Evolutionary conservation across 208 protist genomes (phyloP), one percentile per base, ranked within the genome.

Genomic region (Crithidia acanthocephali): DNA sequence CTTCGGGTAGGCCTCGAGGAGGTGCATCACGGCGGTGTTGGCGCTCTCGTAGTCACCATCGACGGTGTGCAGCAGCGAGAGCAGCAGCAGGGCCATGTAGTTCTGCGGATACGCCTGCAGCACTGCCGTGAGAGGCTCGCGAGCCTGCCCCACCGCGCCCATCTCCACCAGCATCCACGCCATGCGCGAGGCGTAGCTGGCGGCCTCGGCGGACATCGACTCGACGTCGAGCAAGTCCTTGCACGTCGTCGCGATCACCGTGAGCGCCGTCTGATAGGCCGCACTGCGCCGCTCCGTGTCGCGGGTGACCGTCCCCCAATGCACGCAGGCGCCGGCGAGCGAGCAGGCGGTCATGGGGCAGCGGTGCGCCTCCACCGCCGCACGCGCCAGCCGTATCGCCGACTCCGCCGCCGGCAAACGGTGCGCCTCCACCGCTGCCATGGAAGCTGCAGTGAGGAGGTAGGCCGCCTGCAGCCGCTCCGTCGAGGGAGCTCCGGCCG

Each of bases 141-240:
- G 60, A 20, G 81, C 82, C 13, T 52, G 58, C 13, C 72, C 58
- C 10, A 47, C 40, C 5, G 85, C 74, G 2, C 86, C 85, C 13
- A 91, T 61, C 27, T 84, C 45, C 2, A 79, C 86, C 37, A 88
- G 66, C 56, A 95, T 69, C 90, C 90, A 95, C 4, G 77, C 50
- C 62, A 83, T 76, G 33, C 86, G 85, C 20, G 68, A 40, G 13
- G 83, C 56, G 45, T 83, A 84, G 27, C 72, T 55, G n/a, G 61
- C 23, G 4, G 81, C 60, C 30, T 90, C 82, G 20, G 35, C 62
- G 2, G 66, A 32, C 52, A 75, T 58, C 28, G 60, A 9, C 16
- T 59, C 66, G 6, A 13, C 32, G 2, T 61, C 53, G 6, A 77
- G 62, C 18, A 81, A 27, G n/a, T 66, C 62, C 18, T 44, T 55